Percentiles rank a stretch among this genome's conserved stretches.
phyloP scores from a whole-genome alignment of 345 rosid genomes.

The Acer negundo region DNA sequence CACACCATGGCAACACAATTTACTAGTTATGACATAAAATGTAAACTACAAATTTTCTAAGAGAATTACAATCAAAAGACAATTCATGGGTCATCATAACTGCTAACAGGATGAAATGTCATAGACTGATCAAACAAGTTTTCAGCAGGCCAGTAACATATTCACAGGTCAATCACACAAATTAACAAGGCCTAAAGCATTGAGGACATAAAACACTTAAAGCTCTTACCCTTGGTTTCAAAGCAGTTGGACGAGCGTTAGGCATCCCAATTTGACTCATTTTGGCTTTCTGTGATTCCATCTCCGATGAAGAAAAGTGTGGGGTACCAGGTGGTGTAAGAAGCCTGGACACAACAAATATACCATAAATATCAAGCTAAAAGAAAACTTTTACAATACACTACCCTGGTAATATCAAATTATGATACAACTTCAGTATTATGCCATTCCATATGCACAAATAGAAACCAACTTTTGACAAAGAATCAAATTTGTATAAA shows the following conservation, averaged over 20 bases:
- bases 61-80: not conserved
- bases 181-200: conserved; percentile 10
- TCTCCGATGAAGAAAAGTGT: conserved; percentile 59
- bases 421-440: not conserved
- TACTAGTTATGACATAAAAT: conserved; percentile 24
- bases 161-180: conserved; percentile 4
- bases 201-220: conserved; percentile 3
- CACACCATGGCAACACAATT: conserved; percentile 22
- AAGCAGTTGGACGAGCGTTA: conserved; percentile 46
- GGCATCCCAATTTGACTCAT: conserved; percentile 51
- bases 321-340: conserved; percentile 90
- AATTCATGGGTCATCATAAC: not conserved
- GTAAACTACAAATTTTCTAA: conserved; percentile 11
- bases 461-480: not conserved
- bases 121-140: not conserved
- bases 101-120: not conserved
- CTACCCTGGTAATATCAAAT: not conserved
- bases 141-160: not conserved
- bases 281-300: conserved; percentile 51
- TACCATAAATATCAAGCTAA: not conserved
- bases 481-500: not conserved
- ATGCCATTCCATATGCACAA: not conserved
- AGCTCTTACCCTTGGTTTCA: conserved; percentile 61
- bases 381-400: not conserved
- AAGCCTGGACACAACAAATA: conserved; percentile 57